phyloP scores from a whole-genome alignment of 192 early-diverging fungal species.

The Entomortierella beljakovae region DNA sequence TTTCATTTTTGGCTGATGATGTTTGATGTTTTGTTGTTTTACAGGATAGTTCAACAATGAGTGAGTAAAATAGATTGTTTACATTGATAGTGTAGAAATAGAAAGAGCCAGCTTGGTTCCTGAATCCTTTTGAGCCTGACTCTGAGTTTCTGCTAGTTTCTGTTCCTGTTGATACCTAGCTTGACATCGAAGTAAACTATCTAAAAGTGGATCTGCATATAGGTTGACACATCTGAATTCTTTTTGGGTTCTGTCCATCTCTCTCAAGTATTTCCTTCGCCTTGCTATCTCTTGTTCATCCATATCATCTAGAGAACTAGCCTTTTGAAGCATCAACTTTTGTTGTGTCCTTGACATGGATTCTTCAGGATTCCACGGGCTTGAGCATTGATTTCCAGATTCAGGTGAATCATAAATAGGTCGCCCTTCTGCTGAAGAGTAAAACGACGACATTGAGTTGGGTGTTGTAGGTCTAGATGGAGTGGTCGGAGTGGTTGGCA shows the following conservation, averaged over 20 bases:
- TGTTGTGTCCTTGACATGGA: constrained; percentile 40
- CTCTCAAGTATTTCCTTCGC: constrained; percentile 4
- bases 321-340: constrained; percentile 34
- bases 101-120: no score
- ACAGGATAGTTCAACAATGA: background rate
- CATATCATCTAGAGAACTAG: constrained; percentile 21
- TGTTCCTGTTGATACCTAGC: background rate
- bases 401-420: background rate
- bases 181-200: constrained; percentile 32
- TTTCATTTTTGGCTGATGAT: no score
- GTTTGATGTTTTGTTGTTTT: no score
- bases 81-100: no score
- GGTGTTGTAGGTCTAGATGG: background rate
- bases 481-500: background rate
- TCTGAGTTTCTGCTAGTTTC: background rate
- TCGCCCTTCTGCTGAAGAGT: background rate
- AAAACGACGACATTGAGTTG: background rate
- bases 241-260: constrained; percentile 34
- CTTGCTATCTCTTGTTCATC: constrained; percentile 17
- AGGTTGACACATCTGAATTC: constrained; percentile 28
- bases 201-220: constrained; percentile 24
- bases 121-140: background rate
- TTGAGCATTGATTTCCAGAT: background rate
- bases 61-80: background rate
- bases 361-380: constrained; percentile 19